Evolutionary conservation across 805 yeast genomes (phyloP).

Genomic region (Suhomyces sp.): DNA sequence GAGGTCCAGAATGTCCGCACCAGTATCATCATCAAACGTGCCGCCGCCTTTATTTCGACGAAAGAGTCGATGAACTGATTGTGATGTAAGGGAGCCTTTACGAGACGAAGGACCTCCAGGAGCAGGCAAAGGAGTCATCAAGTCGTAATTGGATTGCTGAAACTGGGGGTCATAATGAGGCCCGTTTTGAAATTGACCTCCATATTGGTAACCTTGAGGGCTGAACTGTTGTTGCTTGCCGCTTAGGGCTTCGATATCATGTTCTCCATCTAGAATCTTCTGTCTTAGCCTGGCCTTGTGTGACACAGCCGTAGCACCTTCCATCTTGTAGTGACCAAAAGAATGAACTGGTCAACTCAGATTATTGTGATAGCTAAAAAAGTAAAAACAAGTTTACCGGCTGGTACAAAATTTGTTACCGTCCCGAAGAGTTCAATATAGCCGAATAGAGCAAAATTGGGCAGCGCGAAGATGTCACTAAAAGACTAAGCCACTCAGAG

Average conservation of each 20-base stretch:
- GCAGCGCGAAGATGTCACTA: background rate
- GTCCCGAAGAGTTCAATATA: background rate
- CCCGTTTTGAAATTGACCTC: slow-evolving; percentile 6
- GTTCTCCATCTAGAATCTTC: slow-evolving; percentile 32
- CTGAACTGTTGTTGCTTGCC: slow-evolving; percentile 6
- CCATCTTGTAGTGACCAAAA: slow-evolving; percentile 2
- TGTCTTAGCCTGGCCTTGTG: slow-evolving; percentile 28
- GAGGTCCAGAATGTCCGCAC: slow-evolving; percentile 34
- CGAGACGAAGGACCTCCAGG: slow-evolving; percentile 18
- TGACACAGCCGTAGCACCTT: slow-evolving; percentile 4
- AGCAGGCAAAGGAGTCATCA: slow-evolving; percentile 23
- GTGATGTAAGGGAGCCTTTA: slow-evolving; percentile 39
- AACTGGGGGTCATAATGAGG: background rate
- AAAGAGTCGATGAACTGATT: slow-evolving; percentile 43
- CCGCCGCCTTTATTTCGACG: slow-evolving; percentile 34
- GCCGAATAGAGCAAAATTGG: background rate
- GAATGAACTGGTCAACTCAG: background rate
- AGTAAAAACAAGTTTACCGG: background rate
- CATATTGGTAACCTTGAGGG: slow-evolving; percentile 5
- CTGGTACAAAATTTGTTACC: background rate
- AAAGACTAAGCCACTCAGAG: background rate
- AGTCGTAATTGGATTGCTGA: slow-evolving; percentile 21
- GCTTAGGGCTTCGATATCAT: slow-evolving; percentile 19
- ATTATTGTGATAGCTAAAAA: background rate
- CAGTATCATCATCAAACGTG: slow-evolving; percentile 36